phyloP scores from a whole-genome alignment of 2,329 filamentous ascomycete genomes.

The Harringtonia lauricola region DNA sequence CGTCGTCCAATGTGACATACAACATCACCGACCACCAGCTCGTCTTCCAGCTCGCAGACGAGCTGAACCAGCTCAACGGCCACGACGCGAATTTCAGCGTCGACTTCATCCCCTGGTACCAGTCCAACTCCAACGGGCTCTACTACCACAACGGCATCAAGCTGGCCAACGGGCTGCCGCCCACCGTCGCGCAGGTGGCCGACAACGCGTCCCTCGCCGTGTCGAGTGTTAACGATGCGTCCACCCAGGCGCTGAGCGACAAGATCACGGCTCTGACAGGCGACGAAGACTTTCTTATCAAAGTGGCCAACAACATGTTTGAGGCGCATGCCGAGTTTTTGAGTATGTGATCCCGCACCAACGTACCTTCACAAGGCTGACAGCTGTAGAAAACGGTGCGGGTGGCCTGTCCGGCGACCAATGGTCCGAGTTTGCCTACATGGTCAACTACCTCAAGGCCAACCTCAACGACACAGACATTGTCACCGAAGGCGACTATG shows the following conservation, averaged over 20 bases:
- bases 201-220: slow-evolving; percentile 30
- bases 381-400: slow-evolving; percentile 18
- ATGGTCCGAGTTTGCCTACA: slow-evolving; percentile 54
- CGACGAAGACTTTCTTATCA: slow-evolving; percentile 20
- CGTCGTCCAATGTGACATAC: slow-evolving; percentile 39
- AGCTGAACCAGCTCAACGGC: slow-evolving; percentile 49
- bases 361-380: neutral
- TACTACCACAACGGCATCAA: slow-evolving; percentile 34
- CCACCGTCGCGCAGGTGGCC: slow-evolving; percentile 35
- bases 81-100: slow-evolving; percentile 35
- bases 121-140: slow-evolving; percentile 43
- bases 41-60: slow-evolving; percentile 51
- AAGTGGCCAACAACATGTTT: slow-evolving; percentile 31
- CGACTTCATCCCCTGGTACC: slow-evolving; percentile 53
- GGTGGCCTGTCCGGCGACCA: slow-evolving; percentile 41
- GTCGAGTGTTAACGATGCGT: slow-evolving; percentile 20
- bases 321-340: slow-evolving; percentile 29
- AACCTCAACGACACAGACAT: slow-evolving; percentile 44
- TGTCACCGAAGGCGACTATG: slow-evolving; percentile 26
- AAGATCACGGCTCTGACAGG: slow-evolving; percentile 25
- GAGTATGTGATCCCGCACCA: neutral
- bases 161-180: slow-evolving; percentile 39
- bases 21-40: slow-evolving; percentile 53
- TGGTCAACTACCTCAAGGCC: slow-evolving; percentile 45
- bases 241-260: slow-evolving; percentile 22